A percentile compares a stretch with the other conserved stretches of the same genome.
Conservation (phyloP, 371 early-diverging fungal genomes). For the Cladochytrium tenue region DNA sequence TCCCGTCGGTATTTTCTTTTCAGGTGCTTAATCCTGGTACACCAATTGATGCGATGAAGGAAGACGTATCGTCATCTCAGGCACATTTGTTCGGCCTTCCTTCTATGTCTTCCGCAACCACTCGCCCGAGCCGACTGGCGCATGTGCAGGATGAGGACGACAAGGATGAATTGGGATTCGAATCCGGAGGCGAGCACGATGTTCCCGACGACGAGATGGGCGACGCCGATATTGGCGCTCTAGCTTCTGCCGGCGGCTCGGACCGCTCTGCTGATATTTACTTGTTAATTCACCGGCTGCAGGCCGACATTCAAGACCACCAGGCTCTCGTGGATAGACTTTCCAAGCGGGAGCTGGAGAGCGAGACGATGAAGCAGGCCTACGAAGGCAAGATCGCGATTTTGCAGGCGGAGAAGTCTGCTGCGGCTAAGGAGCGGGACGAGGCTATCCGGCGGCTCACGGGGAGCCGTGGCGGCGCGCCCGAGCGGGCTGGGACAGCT, state of each 20-base stretch:
- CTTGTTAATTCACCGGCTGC: constrained; percentile 64
- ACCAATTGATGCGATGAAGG: background rate
- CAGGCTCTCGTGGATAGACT: constrained; percentile 50
- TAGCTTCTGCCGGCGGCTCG: background rate
- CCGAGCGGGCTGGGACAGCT: constrained; percentile 32
- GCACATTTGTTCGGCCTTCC: constrained; percentile 23
- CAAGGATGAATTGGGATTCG: too few species aligned
- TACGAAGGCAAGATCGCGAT: constrained; percentile 70
- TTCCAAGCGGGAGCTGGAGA: constrained; percentile 38
- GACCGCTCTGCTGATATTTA: constrained; percentile 34
- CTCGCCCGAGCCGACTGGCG: constrained; percentile 9
- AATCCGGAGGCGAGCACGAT: background rate
- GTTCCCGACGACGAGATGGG: background rate
- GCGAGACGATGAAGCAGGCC: constrained; percentile 51
- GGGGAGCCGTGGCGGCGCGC: constrained; percentile 8
- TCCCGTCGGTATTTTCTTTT: background rate
- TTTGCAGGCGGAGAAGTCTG: constrained; percentile 60
- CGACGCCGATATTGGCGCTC: background rate
- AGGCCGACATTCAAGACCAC: constrained; percentile 69
- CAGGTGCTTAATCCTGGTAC: background rate
- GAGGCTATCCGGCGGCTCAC: constrained; percentile 52
- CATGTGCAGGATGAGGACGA: constrained; percentile 7
- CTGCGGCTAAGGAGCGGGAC: constrained; percentile 70
- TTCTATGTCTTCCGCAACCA: constrained; percentile 9
- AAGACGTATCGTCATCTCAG: background rate